Evolutionary conservation across 2,329 filamentous ascomycete species (phyloP).

Genomic region (Hypoxylon sp.): DNA sequence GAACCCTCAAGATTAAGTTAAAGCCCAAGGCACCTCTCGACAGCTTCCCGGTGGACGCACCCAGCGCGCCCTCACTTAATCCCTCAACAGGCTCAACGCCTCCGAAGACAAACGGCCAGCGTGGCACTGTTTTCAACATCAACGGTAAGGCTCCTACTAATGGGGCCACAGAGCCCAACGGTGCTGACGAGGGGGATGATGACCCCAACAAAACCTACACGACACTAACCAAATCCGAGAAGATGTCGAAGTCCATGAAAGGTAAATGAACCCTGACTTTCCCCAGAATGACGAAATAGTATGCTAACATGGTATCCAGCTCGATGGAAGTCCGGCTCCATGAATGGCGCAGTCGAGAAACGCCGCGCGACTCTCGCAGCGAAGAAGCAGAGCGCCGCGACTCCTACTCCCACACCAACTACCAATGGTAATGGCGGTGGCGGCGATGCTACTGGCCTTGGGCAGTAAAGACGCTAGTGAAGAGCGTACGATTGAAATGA

Average conservation of each 20-base stretch:
- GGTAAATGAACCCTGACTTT: slow-evolving; percentile 50
- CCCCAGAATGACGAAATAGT: not conserved
- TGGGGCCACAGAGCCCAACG: slow-evolving; percentile 43
- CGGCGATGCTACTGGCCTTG: slow-evolving; percentile 7
- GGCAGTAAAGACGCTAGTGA: too few relatives aligned
- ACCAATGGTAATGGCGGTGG: not conserved
- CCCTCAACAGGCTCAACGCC: slow-evolving; percentile 25
- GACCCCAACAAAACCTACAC: slow-evolving; percentile 61
- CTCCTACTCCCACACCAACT: not conserved
- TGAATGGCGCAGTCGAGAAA: slow-evolving; percentile 68
- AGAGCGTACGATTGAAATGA: too few relatives aligned
- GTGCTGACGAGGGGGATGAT: slow-evolving; percentile 34
- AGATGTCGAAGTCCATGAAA: slow-evolving; percentile 73
- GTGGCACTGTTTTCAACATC: not conserved
- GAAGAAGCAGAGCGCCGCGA: slow-evolving; percentile 59
- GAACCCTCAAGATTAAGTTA: slow-evolving; percentile 49
- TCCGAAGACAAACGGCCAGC: slow-evolving; percentile 7
- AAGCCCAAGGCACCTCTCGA: slow-evolving; percentile 29
- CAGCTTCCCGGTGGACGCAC: slow-evolving; percentile 26
- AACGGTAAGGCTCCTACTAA: slow-evolving; percentile 30
- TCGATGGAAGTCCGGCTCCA: slow-evolving; percentile 68
- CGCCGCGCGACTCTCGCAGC: slow-evolving; percentile 67
- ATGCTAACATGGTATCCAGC: slow-evolving; percentile 51
- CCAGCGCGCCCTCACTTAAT: slow-evolving; percentile 36
- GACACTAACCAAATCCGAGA: slow-evolving; percentile 70